phyloP scores from a whole-genome alignment of 1,139 yeast genomes.

The Hanseniaspora gamundiae region DNA sequence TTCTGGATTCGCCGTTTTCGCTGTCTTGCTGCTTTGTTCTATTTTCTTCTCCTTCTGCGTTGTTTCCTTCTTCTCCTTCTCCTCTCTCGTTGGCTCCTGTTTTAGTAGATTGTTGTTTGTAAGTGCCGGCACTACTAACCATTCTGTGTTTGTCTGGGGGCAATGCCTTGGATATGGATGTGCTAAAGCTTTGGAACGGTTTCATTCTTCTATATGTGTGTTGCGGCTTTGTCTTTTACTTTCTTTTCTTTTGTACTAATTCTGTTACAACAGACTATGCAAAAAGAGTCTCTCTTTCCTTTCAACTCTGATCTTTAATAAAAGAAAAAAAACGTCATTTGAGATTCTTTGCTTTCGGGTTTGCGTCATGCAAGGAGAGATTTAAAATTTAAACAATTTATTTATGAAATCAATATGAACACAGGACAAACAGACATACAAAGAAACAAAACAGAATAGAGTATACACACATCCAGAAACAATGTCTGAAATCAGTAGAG shows the following conservation, averaged over 20 bases:
- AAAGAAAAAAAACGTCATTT: no score
- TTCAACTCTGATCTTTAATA: no score
- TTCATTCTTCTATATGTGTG: constrained; percentile 2
- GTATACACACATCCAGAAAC: background rate
- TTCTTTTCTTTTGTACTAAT: no score
- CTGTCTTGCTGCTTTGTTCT: background rate
- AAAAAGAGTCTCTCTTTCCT: no score
- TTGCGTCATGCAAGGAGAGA: no score
- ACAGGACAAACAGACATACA: no score
- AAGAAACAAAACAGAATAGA: background rate
- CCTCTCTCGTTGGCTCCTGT: background rate
- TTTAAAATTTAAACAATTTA: no score
- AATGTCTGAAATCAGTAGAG: background rate
- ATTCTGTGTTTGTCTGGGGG: background rate
- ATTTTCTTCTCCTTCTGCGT: background rate
- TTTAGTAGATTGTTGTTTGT: background rate
- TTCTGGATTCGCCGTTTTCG: constrained; percentile 2
- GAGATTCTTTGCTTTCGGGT: no score
- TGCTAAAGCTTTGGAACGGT: constrained; percentile 6
- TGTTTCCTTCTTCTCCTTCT: background rate
- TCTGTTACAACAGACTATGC: no score
- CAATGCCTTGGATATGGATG: constrained; percentile 4
- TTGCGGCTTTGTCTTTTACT: background rate
- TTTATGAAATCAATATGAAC: no score
- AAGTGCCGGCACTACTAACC: background rate